Percentiles rank a stretch among this genome's conserved stretches.
These are phyloP conservation scores for Schizonepeta tenuifolia DNA, from an alignment of 257 asterid species.

Conservation along the genomic window DNA sequence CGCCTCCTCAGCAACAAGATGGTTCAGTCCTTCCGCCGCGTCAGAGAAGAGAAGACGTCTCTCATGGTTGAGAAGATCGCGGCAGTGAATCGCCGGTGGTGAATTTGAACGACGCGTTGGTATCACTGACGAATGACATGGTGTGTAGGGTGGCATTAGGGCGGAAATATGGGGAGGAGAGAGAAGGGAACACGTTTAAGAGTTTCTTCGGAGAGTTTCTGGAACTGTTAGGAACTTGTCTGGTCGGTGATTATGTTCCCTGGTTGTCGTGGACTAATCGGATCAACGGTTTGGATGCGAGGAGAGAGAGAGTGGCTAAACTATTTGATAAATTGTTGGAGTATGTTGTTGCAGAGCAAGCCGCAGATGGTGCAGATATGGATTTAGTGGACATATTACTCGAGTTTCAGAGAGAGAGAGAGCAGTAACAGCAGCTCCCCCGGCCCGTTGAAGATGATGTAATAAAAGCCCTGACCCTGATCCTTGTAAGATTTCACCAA, in stretches of 20 bases:
- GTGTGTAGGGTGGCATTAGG: conserved; percentile 53
- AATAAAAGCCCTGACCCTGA: no score
- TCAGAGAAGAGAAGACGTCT: conserved; percentile 50
- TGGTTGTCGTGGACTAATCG: background rate
- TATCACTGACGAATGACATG: conserved; percentile 36
- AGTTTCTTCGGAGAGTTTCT: background rate
- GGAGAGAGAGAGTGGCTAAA: background rate
- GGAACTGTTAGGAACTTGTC: background rate
- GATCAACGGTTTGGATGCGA: background rate
- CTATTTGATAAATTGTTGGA: conserved; percentile 29
- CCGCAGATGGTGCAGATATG: no score
- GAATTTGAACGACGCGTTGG: conserved; percentile 40
- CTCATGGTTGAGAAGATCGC: conserved; percentile 44
- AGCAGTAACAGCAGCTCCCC: no score
- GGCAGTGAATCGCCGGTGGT: conserved; percentile 27
- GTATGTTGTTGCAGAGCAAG: no score
- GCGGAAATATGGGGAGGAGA: background rate
- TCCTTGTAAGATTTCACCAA: no score
- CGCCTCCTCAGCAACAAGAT: conserved; percentile 46
- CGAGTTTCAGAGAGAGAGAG: no score
- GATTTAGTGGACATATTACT: no score
- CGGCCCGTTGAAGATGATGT: no score
- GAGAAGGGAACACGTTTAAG: background rate
- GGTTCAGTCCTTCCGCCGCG: conserved; percentile 42
- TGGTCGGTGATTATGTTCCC: background rate